Base-by-base conservation (phyloP, 2,329 filamentous ascomycete genomes). In the Monilinia polystroma region DNA sequence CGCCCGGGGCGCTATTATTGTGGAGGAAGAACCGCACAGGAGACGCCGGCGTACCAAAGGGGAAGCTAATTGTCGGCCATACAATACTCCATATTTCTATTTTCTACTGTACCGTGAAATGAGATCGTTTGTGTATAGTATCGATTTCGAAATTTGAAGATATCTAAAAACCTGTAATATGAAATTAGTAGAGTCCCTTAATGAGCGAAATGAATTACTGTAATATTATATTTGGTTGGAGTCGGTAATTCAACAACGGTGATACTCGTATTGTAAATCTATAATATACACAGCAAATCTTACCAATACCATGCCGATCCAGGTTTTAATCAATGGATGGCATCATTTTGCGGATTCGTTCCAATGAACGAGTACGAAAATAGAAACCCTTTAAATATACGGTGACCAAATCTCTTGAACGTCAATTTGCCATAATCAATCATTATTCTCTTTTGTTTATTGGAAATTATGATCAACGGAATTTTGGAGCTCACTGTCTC, bases 391-490 rank as follows among this genome's bases (percentile, higher is more conserved):
- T 16, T 20, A 16, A 23, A 59, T 8, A 23, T 2, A 35, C 41
- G 16, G 26, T 35, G 43, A 49, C 18, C 43, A 49, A 23, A 59
- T 59, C 26, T 49, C 38, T 26, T 20, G 16, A 23, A 57, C 8
- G 55, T n/a, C 1, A 49, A 49, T n/a, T 5, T 32, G 3, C 14
- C 14, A 20, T 20, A 16, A 41, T 41, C 38, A 41, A 14, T 41
- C 38, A 14, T 41, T 41, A 57, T 41, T 43, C 20, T 43, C 23
- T 45, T 26, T 47, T 18, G 16, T 18, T 38, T 4, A 43, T 26
- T 41, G 2, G 12, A 64, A 64, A 57, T 57, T 51, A 64, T 49
- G 52, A 64, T 64, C 63, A 57, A 41, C 63, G 52, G 49, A 57
- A 38, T 20, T 41, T 56, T 29, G 59, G n/a, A 23, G 45, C 14